Conservation (phyloP, 192 early-diverging fungal genomes). For the Coemansia sp. region DNA sequence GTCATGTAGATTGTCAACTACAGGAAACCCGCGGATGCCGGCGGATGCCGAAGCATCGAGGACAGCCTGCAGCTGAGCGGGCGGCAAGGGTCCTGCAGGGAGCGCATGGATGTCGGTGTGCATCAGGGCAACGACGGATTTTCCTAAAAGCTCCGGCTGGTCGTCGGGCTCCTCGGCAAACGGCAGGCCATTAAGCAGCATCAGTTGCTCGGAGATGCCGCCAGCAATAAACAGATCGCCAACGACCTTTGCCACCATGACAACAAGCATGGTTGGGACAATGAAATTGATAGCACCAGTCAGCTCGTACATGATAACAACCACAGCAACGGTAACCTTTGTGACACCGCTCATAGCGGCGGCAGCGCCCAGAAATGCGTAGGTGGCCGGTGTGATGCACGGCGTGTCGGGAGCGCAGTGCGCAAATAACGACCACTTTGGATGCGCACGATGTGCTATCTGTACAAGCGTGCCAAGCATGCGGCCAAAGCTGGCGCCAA, state of each 20-base stretch:
- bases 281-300: slow-evolving; percentile 93
- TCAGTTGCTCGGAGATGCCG: slow-evolving; percentile 78
- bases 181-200: slow-evolving; percentile 75
- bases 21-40: slow-evolving; percentile 66
- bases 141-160: slow-evolving; percentile 25
- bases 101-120: slow-evolving; percentile 58
- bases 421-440: slow-evolving; percentile 69
- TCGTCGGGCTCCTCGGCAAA: slow-evolving; percentile 69
- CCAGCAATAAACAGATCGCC: slow-evolving; percentile 73
- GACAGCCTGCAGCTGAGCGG: slow-evolving; percentile 56
- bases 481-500: slow-evolving; percentile 90
- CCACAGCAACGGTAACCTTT: slow-evolving; percentile 81
- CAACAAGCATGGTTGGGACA: slow-evolving; percentile 73
- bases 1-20: slow-evolving; percentile 64
- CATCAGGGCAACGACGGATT: slow-evolving; percentile 57
- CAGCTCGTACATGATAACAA: slow-evolving; percentile 99
- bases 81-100: slow-evolving; percentile 57
- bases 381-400: slow-evolving; percentile 94
- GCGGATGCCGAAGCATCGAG: slow-evolving; percentile 53
- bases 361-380: slow-evolving; percentile 92
- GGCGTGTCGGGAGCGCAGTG: slow-evolving; percentile 73
- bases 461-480: slow-evolving; percentile 85
- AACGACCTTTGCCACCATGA: slow-evolving; percentile 75
- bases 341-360: slow-evolving; percentile 86
- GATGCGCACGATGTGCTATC: slow-evolving; percentile 61